These are phyloP conservation scores for Lactifluus subvellereus DNA, from an alignment of 768 basidiomycete genomes.

Conservation along the genomic window DNA sequence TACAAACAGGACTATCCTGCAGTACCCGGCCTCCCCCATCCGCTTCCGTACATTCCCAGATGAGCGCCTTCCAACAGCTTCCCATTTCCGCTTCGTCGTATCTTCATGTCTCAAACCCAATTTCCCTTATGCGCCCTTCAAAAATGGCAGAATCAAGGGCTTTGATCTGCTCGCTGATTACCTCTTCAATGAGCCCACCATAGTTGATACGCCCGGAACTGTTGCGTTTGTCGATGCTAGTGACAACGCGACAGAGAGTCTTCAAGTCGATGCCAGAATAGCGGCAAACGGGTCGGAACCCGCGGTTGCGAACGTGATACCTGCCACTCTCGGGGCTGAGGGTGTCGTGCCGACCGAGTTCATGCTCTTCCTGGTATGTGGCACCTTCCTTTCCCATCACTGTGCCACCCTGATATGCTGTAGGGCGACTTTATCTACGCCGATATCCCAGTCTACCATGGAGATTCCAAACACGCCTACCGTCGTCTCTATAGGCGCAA, in stretches of 20 bases:
- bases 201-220: slow-evolving; percentile 8
- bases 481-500: slow-evolving; percentile 61
- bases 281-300: neutral
- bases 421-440: slow-evolving; percentile 70
- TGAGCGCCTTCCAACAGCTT: slow-evolving; percentile 46
- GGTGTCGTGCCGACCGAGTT: slow-evolving; percentile 43
- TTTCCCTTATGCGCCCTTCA: slow-evolving; percentile 61
- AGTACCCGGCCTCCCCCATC: slow-evolving; percentile 47
- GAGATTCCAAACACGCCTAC: slow-evolving; percentile 54
- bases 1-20: slow-evolving; percentile 41
- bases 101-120: slow-evolving; percentile 65
- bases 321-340: neutral
- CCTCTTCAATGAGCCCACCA: slow-evolving; percentile 34
- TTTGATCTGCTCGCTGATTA: slow-evolving; percentile 59
- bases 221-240: neutral
- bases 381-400: neutral
- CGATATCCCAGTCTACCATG: slow-evolving; percentile 60
- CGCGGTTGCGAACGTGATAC: slow-evolving; percentile 11
- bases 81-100: slow-evolving; percentile 62
- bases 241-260: slow-evolving; percentile 10
- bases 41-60: slow-evolving; percentile 73
- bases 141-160: slow-evolving; percentile 50
- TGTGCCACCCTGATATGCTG: neutral
- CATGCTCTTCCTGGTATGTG: slow-evolving; percentile 48
- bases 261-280: neutral